phyloP scores from a whole-genome alignment of 208 protist genomes.

The Acanthamoeba royreba region DNA sequence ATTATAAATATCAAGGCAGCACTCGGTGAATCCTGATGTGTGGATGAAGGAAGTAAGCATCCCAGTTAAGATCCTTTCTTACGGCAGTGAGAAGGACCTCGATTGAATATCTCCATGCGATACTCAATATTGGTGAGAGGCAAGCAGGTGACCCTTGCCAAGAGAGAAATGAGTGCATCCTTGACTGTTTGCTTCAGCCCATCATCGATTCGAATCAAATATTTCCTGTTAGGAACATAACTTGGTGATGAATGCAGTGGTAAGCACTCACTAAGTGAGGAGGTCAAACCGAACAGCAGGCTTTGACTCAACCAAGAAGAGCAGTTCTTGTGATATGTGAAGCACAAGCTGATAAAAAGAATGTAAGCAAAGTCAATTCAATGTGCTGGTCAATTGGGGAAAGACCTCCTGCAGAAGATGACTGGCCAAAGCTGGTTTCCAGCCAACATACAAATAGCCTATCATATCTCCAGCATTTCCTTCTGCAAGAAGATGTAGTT shows the following conservation, averaged over 20 bases:
- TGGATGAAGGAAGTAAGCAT: not conserved
- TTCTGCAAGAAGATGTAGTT: not conserved
- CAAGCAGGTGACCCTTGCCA: not conserved
- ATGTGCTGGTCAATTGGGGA: not conserved
- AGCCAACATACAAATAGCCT: not conserved
- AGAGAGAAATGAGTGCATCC: not conserved
- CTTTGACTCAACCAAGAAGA: not conserved
- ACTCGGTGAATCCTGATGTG: not conserved
- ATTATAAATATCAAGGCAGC: not conserved
- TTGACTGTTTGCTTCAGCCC: not conserved
- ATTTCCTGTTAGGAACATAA: not conserved
- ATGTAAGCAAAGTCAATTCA: not conserved
- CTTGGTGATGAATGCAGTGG: not conserved
- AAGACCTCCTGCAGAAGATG: not conserved
- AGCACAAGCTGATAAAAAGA: not conserved
- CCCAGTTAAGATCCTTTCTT: not conserved
- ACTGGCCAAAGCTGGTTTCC: not conserved
- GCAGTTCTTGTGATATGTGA: not conserved
- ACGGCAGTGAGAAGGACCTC: not conserved
- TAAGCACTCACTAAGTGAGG: not conserved
- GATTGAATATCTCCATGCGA: not conserved
- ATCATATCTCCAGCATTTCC: not conserved
- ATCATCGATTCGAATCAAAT: not conserved
- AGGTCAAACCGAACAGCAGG: not conserved
- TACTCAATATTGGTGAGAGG: not conserved